Percentiles rank a stretch among this genome's conserved stretches.
Conservation (phyloP, 129 eudicot species). For the Oenanthe sinensis region DNA sequence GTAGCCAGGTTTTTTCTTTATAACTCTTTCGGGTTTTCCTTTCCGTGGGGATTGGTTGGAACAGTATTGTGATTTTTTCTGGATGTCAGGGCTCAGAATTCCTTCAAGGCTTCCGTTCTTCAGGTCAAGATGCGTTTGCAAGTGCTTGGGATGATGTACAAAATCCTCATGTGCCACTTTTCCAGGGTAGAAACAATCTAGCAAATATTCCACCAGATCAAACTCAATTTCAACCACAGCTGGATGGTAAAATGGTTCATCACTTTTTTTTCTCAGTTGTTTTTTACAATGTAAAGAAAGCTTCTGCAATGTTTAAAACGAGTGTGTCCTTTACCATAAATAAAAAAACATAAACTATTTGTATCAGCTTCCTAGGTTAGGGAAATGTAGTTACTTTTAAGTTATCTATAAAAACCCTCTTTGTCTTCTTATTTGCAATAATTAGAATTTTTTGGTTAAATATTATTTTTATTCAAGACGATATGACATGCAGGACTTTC, state of each 20-base stretch:
- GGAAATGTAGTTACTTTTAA: not conserved
- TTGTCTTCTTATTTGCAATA: not conserved
- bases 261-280: not conserved
- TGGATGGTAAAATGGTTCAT: conserved; percentile 40
- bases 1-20: conserved; percentile 36
- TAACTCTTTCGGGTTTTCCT: not conserved
- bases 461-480: not conserved
- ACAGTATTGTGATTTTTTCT: not conserved
- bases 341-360: not conserved
- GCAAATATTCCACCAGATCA: conserved; percentile 31
- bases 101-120: conserved; percentile 58
- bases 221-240: conserved; percentile 41
- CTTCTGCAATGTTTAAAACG: not conserved
- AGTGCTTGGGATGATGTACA: conserved; percentile 93
- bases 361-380: not conserved
- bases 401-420: not conserved
- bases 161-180: conserved; percentile 51
- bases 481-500: not conserved
- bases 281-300: not conserved
- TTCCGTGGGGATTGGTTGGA: not conserved
- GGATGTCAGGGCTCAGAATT: conserved; percentile 60
- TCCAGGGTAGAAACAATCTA: conserved; percentile 33
- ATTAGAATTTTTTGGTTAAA: not conserved
- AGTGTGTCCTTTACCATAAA: not conserved
- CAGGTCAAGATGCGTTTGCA: conserved; percentile 59